Conservation (phyloP, 1,284 basidiomycete genomes). For the Lignosus rhinocerotis region DNA sequence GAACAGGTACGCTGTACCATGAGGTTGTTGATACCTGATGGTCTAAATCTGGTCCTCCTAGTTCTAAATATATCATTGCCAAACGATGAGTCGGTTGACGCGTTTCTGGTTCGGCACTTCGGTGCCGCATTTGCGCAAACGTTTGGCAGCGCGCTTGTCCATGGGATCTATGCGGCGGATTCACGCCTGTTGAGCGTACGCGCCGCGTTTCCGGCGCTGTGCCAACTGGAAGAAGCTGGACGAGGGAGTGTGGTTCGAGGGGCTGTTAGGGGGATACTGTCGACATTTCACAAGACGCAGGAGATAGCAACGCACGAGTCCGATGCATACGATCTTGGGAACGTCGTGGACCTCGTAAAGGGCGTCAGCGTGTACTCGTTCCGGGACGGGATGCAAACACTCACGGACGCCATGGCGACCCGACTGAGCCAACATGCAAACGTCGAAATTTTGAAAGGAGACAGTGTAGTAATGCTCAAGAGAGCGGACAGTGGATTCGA, state of each 20-base stretch:
- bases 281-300: slow-evolving; percentile 15
- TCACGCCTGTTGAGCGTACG: slow-evolving; percentile 74
- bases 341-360: slow-evolving; percentile 54
- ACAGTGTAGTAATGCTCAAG: slow-evolving; percentile 41
- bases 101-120: slow-evolving; percentile 78
- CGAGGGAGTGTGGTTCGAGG: slow-evolving; percentile 72
- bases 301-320: slow-evolving; percentile 24
- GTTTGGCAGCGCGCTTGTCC: slow-evolving; percentile 83
- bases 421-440: slow-evolving; percentile 50
- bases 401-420: slow-evolving; percentile 60
- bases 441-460: slow-evolving; percentile 56
- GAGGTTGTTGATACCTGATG: neutral
- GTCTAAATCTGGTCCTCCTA: neutral
- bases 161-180: slow-evolving; percentile 93
- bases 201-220: slow-evolving; percentile 75
- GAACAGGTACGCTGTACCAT: slow-evolving; percentile 1
- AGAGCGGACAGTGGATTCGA: slow-evolving; percentile 41
- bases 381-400: slow-evolving; percentile 71
- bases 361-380: slow-evolving; percentile 80
- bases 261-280: slow-evolving; percentile 41
- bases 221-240: slow-evolving; percentile 66
- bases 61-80: slow-evolving; percentile 1
- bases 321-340: slow-evolving; percentile 52
- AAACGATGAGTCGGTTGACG: slow-evolving; percentile 81
- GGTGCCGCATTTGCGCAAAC: slow-evolving; percentile 71